phyloP scores from a whole-genome alignment of 23 red algal species.

The Cyanidium caldarium region DNA sequence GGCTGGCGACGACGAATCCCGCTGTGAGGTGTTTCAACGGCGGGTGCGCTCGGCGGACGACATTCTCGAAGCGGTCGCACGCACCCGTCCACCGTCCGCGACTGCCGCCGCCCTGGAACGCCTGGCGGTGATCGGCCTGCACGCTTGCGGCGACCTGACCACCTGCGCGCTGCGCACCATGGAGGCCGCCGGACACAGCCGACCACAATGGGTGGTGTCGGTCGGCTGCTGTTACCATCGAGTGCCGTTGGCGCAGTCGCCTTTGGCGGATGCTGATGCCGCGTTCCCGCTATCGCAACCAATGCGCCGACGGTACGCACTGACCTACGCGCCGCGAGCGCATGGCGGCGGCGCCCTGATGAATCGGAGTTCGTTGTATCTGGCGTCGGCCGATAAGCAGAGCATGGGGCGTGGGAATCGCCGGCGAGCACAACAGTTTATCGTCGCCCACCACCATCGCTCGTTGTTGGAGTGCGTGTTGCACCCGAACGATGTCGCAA shows the following conservation, averaged over 20 bases:
- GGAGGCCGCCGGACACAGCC: not conserved
- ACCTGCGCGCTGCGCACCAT: not conserved
- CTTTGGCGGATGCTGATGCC: not conserved
- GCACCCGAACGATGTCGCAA: not conserved
- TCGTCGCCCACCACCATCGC: not conserved
- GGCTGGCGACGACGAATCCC: too few species aligned
- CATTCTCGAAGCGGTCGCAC: too few species aligned
- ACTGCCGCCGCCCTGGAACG: not conserved
- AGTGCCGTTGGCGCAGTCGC: not conserved
- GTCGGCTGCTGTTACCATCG: conserved; percentile 1
- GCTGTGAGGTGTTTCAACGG: too few species aligned
- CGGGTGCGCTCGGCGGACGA: too few species aligned
- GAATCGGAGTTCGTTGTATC: conserved; percentile 1
- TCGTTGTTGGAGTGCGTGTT: not conserved
- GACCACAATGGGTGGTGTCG: not conserved
- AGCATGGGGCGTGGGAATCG: not conserved
- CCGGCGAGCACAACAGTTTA: not conserved
- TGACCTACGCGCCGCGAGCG: not conserved
- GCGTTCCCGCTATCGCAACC: not conserved
- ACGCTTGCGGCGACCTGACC: not conserved
- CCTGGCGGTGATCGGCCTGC: not conserved
- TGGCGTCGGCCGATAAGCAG: not conserved
- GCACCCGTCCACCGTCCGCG: too few species aligned
- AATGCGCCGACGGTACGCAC: not conserved
- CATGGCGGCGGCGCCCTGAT: not conserved